Conservation (phyloP, 306 rosid species). For the Vigna trinervia region DNA sequence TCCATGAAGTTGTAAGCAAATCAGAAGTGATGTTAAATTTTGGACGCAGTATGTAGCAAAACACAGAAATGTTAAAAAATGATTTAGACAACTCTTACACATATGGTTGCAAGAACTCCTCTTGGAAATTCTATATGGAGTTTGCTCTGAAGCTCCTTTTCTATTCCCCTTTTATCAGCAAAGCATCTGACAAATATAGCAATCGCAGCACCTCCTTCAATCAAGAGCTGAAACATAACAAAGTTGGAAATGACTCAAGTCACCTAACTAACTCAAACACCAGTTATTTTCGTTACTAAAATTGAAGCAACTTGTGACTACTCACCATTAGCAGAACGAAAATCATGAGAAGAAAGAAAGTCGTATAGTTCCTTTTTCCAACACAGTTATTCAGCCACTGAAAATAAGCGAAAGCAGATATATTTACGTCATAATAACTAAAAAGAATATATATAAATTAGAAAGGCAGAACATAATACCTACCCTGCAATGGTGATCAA, state of each 20-base stretch:
- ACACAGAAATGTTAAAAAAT: neutral
- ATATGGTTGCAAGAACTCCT: conserved; percentile 76
- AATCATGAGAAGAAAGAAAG: conserved; percentile 87
- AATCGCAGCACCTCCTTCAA: conserved; percentile 87
- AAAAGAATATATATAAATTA: conserved; percentile 7
- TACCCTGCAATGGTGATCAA: conserved; percentile 98
- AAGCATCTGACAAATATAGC: conserved; percentile 88
- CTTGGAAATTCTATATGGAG: conserved; percentile 75
- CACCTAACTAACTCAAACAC: conserved; percentile 36
- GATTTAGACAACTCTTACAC: conserved; percentile 56
- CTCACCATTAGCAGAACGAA: conserved; percentile 81
- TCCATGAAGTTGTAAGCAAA: conserved; percentile 33
- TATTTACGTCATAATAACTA: neutral
- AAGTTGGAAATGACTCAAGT: conserved; percentile 32
- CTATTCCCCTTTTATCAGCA: conserved; percentile 71
- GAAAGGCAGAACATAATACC: conserved; percentile 28
- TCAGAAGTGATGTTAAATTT: conserved; percentile 30
- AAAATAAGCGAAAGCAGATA: conserved; percentile 27
- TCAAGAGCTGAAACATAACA: conserved; percentile 60
- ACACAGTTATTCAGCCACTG: conserved; percentile 99
- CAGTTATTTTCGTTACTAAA: neutral
- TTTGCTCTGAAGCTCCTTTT: conserved; percentile 68
- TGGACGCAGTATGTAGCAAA: neutral
- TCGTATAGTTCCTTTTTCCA: conserved; percentile 89
- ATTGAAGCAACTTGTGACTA: conserved; percentile 40